These are phyloP conservation scores for Cubamyces sp. DNA, from an alignment of 768 basidiomycete genomes.

Conservation along the genomic window DNA sequence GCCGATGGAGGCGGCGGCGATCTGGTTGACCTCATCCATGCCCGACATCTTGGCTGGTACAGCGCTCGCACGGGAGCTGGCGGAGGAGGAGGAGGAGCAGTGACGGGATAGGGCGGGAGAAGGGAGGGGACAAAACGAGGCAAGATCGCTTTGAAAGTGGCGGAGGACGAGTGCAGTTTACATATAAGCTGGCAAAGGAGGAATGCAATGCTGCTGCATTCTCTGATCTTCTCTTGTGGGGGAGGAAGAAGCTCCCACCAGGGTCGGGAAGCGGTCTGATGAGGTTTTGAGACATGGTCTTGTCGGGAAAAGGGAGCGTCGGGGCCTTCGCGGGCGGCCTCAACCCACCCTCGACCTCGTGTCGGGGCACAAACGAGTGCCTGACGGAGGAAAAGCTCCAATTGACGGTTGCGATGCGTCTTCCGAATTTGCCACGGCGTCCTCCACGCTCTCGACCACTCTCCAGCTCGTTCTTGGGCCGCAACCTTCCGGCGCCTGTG, in stretches of 20 bases:
- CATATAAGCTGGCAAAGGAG: background rate
- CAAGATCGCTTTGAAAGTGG: background rate
- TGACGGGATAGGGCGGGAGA: background rate
- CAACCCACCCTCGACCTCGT: too few species aligned
- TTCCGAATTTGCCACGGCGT: too few species aligned
- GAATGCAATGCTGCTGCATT: background rate
- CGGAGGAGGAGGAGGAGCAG: background rate
- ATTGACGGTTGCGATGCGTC: background rate
- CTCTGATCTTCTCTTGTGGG: background rate
- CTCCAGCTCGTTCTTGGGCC: background rate
- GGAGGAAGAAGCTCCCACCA: background rate
- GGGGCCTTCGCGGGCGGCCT: too few species aligned
- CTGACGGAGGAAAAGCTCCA: too few species aligned
- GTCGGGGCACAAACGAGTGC: too few species aligned
- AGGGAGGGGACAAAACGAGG: background rate
- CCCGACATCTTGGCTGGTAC: constrained; percentile 6
- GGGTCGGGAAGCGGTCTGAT: constrained; percentile 6
- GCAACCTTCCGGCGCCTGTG: background rate
- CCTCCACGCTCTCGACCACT: too few species aligned
- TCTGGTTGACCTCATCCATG: constrained; percentile 19
- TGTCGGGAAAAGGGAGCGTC: background rate
- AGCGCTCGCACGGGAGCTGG: background rate
- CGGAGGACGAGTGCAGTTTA: background rate
- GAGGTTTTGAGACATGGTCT: background rate
- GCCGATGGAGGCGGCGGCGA: constrained; percentile 14